Conservation (phyloP, 257 asterid species). For the Anisodus acutangulus region DNA sequence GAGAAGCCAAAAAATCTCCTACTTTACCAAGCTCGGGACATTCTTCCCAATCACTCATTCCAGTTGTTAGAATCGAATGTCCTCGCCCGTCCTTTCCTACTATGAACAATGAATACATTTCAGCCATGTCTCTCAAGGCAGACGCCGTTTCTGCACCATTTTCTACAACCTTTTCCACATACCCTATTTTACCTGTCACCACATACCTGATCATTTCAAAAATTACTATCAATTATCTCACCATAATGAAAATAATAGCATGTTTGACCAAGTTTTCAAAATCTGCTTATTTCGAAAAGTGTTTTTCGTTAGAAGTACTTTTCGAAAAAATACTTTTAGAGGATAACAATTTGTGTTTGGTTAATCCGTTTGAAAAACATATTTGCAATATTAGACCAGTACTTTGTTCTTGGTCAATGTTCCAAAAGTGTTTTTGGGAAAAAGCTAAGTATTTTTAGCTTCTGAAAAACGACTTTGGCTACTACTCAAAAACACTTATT, state of each 20-base stretch:
- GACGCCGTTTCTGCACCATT: slow-evolving; percentile 78
- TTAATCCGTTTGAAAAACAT: too few species aligned
- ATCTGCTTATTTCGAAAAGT: too few species aligned
- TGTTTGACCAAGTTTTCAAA: too few species aligned
- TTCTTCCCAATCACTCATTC: slow-evolving; percentile 99
- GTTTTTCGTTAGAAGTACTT: too few species aligned
- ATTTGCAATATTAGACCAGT: too few species aligned
- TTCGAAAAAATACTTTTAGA: too few species aligned
- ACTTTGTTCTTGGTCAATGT: too few species aligned
- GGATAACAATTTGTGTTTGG: too few species aligned
- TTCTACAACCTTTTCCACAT: slow-evolving; percentile 83
- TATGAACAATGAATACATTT: slow-evolving; percentile 88
- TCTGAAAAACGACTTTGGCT: too few species aligned
- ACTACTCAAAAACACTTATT: too few species aligned
- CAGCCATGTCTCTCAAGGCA: slow-evolving; percentile 87
- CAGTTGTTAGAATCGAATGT: slow-evolving; percentile 65
- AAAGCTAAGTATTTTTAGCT: too few species aligned
- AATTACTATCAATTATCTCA: neutral
- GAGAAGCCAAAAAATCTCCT: slow-evolving; percentile 94
- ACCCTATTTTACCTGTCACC: slow-evolving; percentile 88
- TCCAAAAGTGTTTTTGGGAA: too few species aligned
- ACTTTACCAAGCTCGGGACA: slow-evolving; percentile 97
- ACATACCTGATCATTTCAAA: slow-evolving; percentile 61
- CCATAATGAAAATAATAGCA: neutral
- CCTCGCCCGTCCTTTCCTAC: slow-evolving; percentile 88